Conservation (phyloP, 2,329 filamentous ascomycete genomes). For the Claviceps africana region DNA sequence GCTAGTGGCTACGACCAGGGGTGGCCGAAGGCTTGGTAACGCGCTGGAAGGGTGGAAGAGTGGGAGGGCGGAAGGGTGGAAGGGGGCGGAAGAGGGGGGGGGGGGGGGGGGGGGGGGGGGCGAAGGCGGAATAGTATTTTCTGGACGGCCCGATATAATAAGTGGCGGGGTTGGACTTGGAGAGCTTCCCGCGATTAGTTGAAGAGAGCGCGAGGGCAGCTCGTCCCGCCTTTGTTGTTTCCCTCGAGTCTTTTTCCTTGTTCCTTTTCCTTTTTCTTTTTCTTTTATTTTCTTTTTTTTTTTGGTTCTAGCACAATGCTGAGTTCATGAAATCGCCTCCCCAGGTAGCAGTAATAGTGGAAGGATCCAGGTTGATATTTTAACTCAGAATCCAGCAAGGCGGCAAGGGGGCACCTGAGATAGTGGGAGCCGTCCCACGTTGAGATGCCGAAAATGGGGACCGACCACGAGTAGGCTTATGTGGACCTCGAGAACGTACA, state of each 20-base stretch:
- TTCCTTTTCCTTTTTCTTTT: too few relatives aligned
- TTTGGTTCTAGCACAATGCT: neutral
- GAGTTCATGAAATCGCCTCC: neutral
- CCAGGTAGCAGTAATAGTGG: constrained; percentile 1
- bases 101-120: neutral
- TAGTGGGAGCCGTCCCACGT: constrained; percentile 6
- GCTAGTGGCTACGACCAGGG: constrained; percentile 8
- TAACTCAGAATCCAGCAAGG: constrained; percentile 2
- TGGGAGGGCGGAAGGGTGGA: neutral
- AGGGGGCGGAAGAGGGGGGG: neutral
- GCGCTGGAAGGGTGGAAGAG: too few relatives aligned
- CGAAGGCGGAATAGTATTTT: constrained; percentile 1
- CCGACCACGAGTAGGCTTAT: neutral
- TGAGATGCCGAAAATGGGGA: constrained; percentile 6
- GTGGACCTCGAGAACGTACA: constrained; percentile 4
- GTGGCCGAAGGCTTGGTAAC: constrained; percentile 3
- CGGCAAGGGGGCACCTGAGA: neutral
- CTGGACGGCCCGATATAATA: constrained; percentile 1
- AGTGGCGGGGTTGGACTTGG: constrained; percentile 1
- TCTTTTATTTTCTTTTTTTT: too few relatives aligned
- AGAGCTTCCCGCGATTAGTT: neutral
- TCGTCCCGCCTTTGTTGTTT: neutral
- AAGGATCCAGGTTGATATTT: constrained; percentile 9
- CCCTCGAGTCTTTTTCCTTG: too few relatives aligned
- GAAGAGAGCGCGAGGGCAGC: neutral